Conservation (phyloP, 129 eudicot species). For the Tagetes erecta region DNA sequence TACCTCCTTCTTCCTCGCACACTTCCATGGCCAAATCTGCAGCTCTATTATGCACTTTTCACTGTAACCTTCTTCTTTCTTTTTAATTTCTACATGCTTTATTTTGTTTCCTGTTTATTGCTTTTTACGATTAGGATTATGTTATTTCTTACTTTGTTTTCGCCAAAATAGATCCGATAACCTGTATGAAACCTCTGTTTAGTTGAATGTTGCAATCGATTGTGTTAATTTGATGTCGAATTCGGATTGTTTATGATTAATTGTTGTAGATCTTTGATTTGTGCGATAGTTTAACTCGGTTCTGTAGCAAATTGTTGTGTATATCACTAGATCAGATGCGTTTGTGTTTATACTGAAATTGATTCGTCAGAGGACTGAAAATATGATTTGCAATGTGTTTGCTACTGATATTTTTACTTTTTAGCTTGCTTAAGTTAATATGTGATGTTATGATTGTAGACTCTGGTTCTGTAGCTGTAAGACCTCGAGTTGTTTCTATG, state of each 20-base stretch:
- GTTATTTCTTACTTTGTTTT: neutral
- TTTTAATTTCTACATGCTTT: neutral
- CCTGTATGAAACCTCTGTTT: neutral
- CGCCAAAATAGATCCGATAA: neutral
- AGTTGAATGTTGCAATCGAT: slow-evolving; percentile 9
- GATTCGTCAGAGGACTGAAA: neutral
- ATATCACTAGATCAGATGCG: neutral
- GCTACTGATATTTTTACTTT: neutral
- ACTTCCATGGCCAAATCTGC: slow-evolving; percentile 52
- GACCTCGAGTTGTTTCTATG: slow-evolving; percentile 35
- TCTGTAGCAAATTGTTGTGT: slow-evolving; percentile 11
- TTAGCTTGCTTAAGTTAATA: slow-evolving; percentile 15
- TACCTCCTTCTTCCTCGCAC: neutral
- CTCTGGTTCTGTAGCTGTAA: slow-evolving; percentile 40
- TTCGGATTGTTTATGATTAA: slow-evolving; percentile 7
- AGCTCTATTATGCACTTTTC: slow-evolving; percentile 52
- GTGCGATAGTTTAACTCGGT: neutral
- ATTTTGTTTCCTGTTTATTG: slow-evolving; percentile 11
- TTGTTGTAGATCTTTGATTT: neutral
- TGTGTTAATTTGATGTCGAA: neutral
- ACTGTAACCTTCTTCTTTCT: slow-evolving; percentile 35
- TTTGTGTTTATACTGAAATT: neutral
- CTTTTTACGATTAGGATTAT: slow-evolving; percentile 5
- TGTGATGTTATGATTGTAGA: slow-evolving; percentile 27
- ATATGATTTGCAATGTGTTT: neutral